These are phyloP conservation scores for Colletotrichum magnum DNA, from an alignment of 2,329 filamentous ascomycete genomes.

Conservation along the genomic window DNA sequence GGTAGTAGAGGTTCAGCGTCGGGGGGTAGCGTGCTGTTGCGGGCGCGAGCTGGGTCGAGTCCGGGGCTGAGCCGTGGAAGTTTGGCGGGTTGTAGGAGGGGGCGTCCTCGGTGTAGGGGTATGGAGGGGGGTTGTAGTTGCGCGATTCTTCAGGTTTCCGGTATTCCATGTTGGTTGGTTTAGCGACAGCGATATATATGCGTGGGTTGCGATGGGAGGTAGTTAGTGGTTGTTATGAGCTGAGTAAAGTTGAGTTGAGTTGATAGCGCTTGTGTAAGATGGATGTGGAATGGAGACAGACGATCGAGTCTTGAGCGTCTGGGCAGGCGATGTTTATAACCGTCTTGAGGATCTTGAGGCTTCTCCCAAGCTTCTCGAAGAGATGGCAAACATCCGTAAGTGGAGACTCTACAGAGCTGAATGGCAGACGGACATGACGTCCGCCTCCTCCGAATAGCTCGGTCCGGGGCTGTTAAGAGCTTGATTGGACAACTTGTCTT, in stretches of 20 bases:
- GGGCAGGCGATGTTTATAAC: too few species aligned
- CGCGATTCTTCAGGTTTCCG: background rate
- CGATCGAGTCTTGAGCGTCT: background rate
- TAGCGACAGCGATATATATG: background rate
- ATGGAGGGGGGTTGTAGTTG: background rate
- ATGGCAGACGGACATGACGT: background rate
- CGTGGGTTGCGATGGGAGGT: too few species aligned
- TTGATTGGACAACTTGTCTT: background rate
- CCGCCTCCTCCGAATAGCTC: too few species aligned
- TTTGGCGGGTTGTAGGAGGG: constrained; percentile 7
- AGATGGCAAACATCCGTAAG: background rate
- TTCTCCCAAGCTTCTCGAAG: too few species aligned
- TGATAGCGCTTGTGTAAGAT: background rate
- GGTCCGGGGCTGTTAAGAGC: background rate
- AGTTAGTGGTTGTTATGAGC: background rate
- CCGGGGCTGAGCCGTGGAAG: background rate
- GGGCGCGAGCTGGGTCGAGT: constrained; percentile 1
- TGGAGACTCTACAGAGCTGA: background rate
- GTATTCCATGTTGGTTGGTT: background rate
- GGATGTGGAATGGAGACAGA: background rate
- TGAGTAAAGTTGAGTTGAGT: background rate
- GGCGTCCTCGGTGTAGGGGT: background rate
- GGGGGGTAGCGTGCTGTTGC: constrained; percentile 29
- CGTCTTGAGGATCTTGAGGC: too few species aligned
- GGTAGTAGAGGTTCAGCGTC: constrained; percentile 25